These are phyloP conservation scores for Furcasterigmium sp. DNA, from an alignment of 2,329 filamentous ascomycete species.

Conservation along the genomic window DNA sequence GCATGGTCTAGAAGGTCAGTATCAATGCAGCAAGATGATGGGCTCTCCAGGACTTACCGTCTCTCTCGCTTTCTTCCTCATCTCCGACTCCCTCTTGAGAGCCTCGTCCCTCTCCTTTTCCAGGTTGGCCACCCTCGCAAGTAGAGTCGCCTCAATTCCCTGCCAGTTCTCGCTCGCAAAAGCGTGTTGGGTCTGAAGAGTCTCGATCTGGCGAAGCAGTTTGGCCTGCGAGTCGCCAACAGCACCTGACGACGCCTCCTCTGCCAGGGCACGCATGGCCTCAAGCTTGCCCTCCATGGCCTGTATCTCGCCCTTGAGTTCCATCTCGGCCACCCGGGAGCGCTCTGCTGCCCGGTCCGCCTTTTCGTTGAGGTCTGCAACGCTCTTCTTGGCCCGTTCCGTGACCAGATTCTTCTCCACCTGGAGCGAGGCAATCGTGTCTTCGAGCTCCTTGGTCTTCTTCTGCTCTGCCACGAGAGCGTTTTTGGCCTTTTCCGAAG, in stretches of 20 bases:
- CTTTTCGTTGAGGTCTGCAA: conserved; percentile 69
- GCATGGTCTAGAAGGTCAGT: conserved; percentile 47
- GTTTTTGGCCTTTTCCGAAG: conserved; percentile 61
- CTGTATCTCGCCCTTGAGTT: conserved; percentile 72
- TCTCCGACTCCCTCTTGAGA: conserved; percentile 74
- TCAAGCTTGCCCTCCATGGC: conserved; percentile 87
- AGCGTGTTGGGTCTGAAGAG: conserved; percentile 89
- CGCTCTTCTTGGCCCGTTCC: conserved; percentile 57
- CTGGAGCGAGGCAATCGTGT: conserved; percentile 57
- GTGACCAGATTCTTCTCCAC: conserved; percentile 73
- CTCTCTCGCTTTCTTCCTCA: conserved; percentile 85
- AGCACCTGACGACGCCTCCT: conserved; percentile 81
- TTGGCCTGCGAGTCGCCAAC: conserved; percentile 84
- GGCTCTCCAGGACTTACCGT: conserved; percentile 48
- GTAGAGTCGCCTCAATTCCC: conserved; percentile 82
- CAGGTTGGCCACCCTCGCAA: conserved; percentile 68
- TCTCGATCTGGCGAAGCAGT: conserved; percentile 88
- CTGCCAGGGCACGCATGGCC: conserved; percentile 74
- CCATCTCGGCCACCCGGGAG: conserved; percentile 62
- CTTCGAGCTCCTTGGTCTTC: conserved; percentile 46
- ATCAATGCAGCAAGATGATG: background rate
- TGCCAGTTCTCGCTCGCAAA: conserved; percentile 97
- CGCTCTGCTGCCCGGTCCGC: conserved; percentile 68
- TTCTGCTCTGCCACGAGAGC: conserved; percentile 61
- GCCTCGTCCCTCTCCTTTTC: conserved; percentile 92